Percentiles rank a stretch among this genome's conserved stretches.
Conservation (phyloP, 257 asterid genomes). For the Nicotiana paniculata region DNA sequence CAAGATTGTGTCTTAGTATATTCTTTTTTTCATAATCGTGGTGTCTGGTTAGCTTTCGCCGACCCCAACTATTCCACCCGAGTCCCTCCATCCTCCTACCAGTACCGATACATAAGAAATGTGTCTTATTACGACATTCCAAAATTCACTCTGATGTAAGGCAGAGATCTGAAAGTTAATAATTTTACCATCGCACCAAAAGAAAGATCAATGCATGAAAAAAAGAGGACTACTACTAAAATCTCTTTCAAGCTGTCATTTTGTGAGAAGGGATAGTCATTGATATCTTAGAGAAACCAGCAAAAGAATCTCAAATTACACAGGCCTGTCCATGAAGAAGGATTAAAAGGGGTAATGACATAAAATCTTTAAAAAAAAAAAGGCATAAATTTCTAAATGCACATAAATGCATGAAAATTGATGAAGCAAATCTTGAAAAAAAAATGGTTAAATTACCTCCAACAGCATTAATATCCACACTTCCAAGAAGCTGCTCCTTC, state of each 20-base stretch:
- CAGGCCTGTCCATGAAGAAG: neutral
- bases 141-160: neutral
- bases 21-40: neutral
- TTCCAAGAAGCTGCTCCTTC: constrained; percentile 97
- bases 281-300: neutral
- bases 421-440: neutral
- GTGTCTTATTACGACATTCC: neutral
- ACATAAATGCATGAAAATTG: neutral
- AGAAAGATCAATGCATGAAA: neutral
- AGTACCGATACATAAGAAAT: neutral
- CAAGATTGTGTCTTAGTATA: neutral
- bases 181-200: neutral
- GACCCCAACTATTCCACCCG: neutral
- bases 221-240: neutral
- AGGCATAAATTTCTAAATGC: neutral
- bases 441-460: constrained; percentile 46
- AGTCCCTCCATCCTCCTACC: neutral
- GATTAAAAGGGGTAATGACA: neutral
- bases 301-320: neutral
- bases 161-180: neutral
- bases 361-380: neutral
- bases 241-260: neutral
- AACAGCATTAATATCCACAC: constrained; percentile 75
- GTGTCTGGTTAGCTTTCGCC: neutral
- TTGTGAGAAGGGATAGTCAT: neutral